Evolutionary conservation across 768 basidiomycete species (phyloP), one percentile per base, ranked within the genome.

Genomic region (Auricularia sp.): DNA sequence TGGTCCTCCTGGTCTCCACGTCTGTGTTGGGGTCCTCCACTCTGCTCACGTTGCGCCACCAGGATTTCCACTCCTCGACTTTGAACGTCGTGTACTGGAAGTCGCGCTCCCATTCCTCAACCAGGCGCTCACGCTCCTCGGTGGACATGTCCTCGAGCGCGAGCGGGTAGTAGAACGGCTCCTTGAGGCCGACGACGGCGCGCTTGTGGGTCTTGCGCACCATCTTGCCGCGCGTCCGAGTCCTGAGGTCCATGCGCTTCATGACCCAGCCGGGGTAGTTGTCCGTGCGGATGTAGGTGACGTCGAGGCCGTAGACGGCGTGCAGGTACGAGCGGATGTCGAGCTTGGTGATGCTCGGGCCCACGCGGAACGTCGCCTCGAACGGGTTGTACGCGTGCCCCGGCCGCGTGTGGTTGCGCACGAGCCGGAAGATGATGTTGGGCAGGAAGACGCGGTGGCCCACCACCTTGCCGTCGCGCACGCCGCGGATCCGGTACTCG

Each of bases 201-300:
- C 91, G 88, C 73, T 98, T 98, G 79, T 92, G 95, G 23, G 87
- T 87, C 36, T 34, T 39, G 12, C 39, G 35, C 16, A 51, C 47
- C 51, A n/a, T 61, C 11, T 23, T 36, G 53, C 68, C 36, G 80
- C 81, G 69, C 81, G 67, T 33, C 62, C 61, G 61, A 62, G 75
- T 62, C 64, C 64, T 61, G 68, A 12, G 21, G 34, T 59, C 56
- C 23, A 29, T 14, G 23, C 34, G 23, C 34, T 35, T 29, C 56
- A 14, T 14, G 56, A n/a, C 23, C 29, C 23, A 59, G 56, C 87
- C 82, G 65, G 87, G 77, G 70, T 93, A 92, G 78, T 90, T 91
- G 79, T 91, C 90, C n/a, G 94, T 98, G 62, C 94, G 91, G 67
- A 98, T 92, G 74, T 95, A 97, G 6, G 93, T 96, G 65, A 90